phyloP scores from a whole-genome alignment of 2,329 filamentous ascomycete genomes.

The Fusarium sp. region DNA sequence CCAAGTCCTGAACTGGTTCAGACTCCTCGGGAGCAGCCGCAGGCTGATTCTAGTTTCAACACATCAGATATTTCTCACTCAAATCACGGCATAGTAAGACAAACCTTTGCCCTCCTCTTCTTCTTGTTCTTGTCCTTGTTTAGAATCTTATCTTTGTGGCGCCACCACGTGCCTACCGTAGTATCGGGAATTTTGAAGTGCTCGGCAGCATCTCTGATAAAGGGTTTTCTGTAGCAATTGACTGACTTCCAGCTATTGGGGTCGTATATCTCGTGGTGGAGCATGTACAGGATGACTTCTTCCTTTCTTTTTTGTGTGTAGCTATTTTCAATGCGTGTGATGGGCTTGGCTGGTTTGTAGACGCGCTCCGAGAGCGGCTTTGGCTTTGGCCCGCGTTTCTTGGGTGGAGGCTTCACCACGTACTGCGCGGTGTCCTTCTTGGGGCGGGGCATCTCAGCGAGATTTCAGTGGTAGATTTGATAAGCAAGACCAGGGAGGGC shows the following conservation, averaged over 20 bases:
- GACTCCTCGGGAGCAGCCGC: no score
- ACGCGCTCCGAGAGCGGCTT: slow-evolving; percentile 29
- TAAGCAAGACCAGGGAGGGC: neutral
- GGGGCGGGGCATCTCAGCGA: neutral
- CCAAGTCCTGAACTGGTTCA: no score
- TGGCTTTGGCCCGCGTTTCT: slow-evolving; percentile 26
- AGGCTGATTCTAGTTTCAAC: no score
- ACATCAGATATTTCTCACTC: no score
- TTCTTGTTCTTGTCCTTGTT: neutral
- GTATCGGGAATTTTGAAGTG: slow-evolving; percentile 8
- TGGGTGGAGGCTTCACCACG: neutral
- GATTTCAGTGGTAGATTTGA: neutral
- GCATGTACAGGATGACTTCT: slow-evolving; percentile 27
- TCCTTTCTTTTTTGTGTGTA: slow-evolving; percentile 28
- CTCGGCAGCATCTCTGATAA: neutral
- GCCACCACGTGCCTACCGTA: neutral
- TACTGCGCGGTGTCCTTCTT: neutral
- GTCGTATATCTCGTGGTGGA: slow-evolving; percentile 5
- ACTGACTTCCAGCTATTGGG: neutral
- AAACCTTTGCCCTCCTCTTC: neutral
- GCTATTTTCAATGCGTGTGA: slow-evolving; percentile 26
- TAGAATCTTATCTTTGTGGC: neutral
- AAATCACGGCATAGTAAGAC: no score
- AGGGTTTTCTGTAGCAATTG: slow-evolving; percentile 6
- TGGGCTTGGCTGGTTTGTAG: slow-evolving; percentile 5